These are phyloP conservation scores for Mytilinidion resinicola DNA, from an alignment of 495 filamentous ascomycete species.

Conservation along the genomic window DNA sequence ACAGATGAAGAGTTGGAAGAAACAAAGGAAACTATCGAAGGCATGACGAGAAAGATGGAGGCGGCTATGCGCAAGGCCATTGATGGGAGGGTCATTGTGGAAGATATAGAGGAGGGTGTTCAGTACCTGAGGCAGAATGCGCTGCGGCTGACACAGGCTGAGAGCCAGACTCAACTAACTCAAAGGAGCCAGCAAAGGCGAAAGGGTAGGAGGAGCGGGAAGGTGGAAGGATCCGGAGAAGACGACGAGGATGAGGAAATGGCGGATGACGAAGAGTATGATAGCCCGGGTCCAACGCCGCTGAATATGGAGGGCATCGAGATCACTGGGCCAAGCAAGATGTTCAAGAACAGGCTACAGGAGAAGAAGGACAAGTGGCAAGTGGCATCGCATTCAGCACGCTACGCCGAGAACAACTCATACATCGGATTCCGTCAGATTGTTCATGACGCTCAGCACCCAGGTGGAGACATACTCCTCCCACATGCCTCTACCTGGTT, in stretches of 20 bases:
- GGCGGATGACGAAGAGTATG: constrained; percentile 9
- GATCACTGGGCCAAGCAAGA: constrained; percentile 22
- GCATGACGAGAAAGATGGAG: constrained; percentile 36
- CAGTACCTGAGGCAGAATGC: constrained; percentile 11
- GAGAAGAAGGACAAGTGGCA: constrained; percentile 32
- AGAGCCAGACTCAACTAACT: constrained; percentile 8
- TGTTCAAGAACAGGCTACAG: constrained; percentile 26
- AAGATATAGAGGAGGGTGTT: constrained; percentile 20
- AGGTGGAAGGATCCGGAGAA: not conserved
- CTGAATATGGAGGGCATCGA: not conserved
- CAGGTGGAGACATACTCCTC: constrained; percentile 55
- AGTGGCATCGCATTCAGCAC: constrained; percentile 22
- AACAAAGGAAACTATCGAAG: constrained; percentile 28
- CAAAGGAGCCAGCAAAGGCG: constrained; percentile 5
- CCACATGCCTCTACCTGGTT: constrained; percentile 73
- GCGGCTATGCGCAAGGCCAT: constrained; percentile 35
- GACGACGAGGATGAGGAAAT: constrained; percentile 19
- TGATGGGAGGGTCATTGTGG: constrained; percentile 25
- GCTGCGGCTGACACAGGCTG: constrained; percentile 11
- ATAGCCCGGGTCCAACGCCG: constrained; percentile 18
- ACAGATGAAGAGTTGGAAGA: constrained; percentile 19
- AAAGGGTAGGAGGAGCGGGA: not conserved
- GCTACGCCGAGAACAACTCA: constrained; percentile 69
- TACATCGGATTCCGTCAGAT: constrained; percentile 72
- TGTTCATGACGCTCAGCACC: constrained; percentile 70